These are phyloP conservation scores for Colletotrichum gigasporum DNA, from an alignment of 2,329 filamentous ascomycete species.

Conservation along the genomic window DNA sequence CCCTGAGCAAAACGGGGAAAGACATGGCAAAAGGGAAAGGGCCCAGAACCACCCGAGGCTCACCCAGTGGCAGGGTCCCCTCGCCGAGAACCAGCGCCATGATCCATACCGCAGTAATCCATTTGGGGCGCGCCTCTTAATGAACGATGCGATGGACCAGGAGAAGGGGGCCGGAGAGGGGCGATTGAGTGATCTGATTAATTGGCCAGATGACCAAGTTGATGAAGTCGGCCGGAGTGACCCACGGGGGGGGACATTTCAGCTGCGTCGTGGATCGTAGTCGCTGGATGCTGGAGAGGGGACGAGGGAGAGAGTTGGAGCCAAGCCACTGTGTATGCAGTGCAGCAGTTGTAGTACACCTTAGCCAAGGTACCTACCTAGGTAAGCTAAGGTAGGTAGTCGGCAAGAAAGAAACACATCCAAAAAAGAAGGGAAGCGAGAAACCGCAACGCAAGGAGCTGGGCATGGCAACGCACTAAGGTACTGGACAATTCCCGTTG, in stretches of 20 bases:
- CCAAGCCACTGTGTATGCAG: too few species aligned
- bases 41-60: constrained; percentile 24
- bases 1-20: constrained; percentile 26
- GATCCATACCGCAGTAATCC: too few species aligned
- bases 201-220: background rate
- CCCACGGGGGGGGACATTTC: too few species aligned
- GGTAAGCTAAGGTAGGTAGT: too few species aligned
- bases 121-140: background rate
- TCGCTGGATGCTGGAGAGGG: too few species aligned
- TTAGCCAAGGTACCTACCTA: too few species aligned
- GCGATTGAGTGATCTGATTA: background rate
- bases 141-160: background rate
- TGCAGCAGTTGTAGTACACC: too few species aligned
- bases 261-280: too few species aligned
- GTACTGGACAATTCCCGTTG: constrained; percentile 1
- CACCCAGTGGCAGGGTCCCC: constrained; percentile 12
- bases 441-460: constrained; percentile 10
- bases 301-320: too few species aligned
- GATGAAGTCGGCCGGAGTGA: background rate
- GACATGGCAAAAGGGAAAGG: constrained; percentile 28
- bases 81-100: background rate
- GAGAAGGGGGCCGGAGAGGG: background rate
- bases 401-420: too few species aligned
- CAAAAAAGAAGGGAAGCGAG: background rate
- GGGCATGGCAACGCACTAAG: background rate